These are phyloP conservation scores for Cryptosporidium felis DNA, from an alignment of 169 alveolate species.

Conservation along the genomic window DNA sequence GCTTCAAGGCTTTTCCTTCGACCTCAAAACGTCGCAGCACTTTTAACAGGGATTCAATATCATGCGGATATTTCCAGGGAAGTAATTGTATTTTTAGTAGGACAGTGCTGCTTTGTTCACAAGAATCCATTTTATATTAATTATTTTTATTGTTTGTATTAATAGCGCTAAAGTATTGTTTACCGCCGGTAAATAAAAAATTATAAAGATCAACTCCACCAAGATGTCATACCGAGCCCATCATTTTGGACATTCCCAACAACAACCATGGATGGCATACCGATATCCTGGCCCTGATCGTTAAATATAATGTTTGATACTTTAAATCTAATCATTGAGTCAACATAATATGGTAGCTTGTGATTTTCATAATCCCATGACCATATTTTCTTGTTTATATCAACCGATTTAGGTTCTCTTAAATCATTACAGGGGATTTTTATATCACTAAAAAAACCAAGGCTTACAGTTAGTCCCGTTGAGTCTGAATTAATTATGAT, in stretches of 20 bases:
- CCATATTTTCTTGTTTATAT: slow-evolving; percentile 41
- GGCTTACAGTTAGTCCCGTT: slow-evolving; percentile 59
- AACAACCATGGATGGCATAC: slow-evolving; percentile 37
- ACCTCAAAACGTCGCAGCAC: slow-evolving; percentile 7
- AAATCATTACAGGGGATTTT: slow-evolving; percentile 60
- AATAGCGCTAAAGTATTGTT: background rate
- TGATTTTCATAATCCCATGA: slow-evolving; percentile 70
- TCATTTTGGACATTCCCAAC: slow-evolving; percentile 64
- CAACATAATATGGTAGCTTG: slow-evolving; percentile 14
- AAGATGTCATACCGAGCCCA: slow-evolving; percentile 68
- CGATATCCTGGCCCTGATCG: background rate
- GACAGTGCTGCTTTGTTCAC: background rate
- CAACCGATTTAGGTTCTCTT: slow-evolving; percentile 61
- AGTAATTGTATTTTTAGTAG: slow-evolving; percentile 42
- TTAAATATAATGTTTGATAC: slow-evolving; percentile 32
- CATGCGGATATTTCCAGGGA: slow-evolving; percentile 57
- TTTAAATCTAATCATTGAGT: slow-evolving; percentile 38
- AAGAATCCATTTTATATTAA: slow-evolving; percentile 35
- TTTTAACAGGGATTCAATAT: slow-evolving; percentile 26
- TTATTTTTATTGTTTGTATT: background rate
- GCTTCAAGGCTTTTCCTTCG: background rate
- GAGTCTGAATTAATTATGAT: slow-evolving; percentile 43
- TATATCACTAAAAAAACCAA: slow-evolving; percentile 52
- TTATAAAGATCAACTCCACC: slow-evolving; percentile 70
- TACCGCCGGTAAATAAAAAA: too few relatives aligned